Percentiles rank a stretch among this genome's conserved stretches.
Conservation (phyloP, 164 flowering plant genomes). For the Tetrastigma voinierianum region DNA sequence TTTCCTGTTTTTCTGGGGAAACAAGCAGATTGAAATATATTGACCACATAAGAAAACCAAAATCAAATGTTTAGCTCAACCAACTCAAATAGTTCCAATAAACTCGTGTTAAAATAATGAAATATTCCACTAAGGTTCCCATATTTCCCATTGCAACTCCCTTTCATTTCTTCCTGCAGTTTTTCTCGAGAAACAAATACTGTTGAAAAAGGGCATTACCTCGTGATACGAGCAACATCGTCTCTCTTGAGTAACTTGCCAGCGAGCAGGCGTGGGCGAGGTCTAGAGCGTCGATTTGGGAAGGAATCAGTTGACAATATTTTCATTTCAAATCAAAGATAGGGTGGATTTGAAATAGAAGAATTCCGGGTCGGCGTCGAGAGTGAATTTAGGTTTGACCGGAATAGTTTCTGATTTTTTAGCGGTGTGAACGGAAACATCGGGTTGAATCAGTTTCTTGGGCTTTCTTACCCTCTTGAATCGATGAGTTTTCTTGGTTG, state of each 20-base stretch:
- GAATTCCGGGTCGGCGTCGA: too few species aligned
- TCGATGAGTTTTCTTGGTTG: conserved; percentile 18
- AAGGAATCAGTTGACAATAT: conserved; percentile 57
- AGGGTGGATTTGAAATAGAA: not conserved
- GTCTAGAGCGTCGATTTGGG: conserved; percentile 77
- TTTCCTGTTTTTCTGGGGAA: conserved; percentile 3
- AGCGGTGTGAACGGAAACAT: not conserved
- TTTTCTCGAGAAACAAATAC: not conserved
- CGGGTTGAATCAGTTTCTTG: conserved; percentile 2
- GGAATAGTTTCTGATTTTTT: conserved; percentile 11
- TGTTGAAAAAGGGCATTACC: conserved; percentile 31
- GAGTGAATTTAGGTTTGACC: conserved; percentile 2
- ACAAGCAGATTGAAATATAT: not conserved
- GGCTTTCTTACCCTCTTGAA: conserved; percentile 15
- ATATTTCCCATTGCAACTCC: too few species aligned
- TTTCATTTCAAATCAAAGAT: conserved; percentile 3
- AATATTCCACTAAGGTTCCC: too few species aligned
- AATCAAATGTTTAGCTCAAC: too few species aligned
- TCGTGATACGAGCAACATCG: conserved; percentile 93
- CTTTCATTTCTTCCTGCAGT: too few species aligned
- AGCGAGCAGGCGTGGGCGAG: conserved; percentile 89
- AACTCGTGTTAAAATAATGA: not conserved
- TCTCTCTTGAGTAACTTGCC: conserved; percentile 87
- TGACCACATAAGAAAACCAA: not conserved
- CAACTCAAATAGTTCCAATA: not conserved